Evolutionary conservation across 139 green algal species (phyloP), one percentile per base, ranked within the genome.

Genomic region (Haematococcus sp.): DNA sequence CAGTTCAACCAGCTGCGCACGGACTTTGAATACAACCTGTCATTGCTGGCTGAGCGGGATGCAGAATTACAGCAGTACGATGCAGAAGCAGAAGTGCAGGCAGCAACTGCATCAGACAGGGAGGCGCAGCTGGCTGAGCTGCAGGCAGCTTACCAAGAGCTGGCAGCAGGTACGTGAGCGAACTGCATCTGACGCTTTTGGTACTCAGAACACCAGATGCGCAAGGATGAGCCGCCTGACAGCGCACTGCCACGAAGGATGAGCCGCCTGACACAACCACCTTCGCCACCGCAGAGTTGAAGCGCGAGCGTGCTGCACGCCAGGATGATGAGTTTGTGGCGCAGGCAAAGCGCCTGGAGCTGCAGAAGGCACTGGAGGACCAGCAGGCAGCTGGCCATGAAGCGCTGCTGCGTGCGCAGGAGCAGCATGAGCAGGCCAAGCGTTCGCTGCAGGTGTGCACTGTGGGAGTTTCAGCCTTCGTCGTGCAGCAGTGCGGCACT

Each of bases 21-120:
- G 0, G 85, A 90, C 70, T 90, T 90, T 30, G 44, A 75, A 15
- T 87, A 88, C 74, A 90, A 90, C 52, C 69, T 90, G 74, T 61
- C 77, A 51, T 76, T 90, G 32, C 75, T 90, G 32, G 76, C 75
- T 2, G 79, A 87, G 34, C 56, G 85, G 3, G 85, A 90, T 70
- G 65, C 71, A 27, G 85, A 90, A 59, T 75, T 90, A 28, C 76
- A 84, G 4, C 55, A 68, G n/a, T 86, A 81, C 34, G 85, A 90
- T 27, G 59, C 66, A 25, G 59, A 79, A 4, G 30, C 68, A 20
- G 77, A 58, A 1, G 34, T 52, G 28, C 60, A 75, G 40, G 55
- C 55, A 20, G 76, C 67, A 9, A 67, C 61, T 25, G n/a, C 83
- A 66, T 66, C 56, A 34, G 79, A 84, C 27, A 78, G 78, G 52